Evolutionary conservation across 192 early-diverging fungal species (phyloP).

Genomic region (Umbelopsis sp.): DNA sequence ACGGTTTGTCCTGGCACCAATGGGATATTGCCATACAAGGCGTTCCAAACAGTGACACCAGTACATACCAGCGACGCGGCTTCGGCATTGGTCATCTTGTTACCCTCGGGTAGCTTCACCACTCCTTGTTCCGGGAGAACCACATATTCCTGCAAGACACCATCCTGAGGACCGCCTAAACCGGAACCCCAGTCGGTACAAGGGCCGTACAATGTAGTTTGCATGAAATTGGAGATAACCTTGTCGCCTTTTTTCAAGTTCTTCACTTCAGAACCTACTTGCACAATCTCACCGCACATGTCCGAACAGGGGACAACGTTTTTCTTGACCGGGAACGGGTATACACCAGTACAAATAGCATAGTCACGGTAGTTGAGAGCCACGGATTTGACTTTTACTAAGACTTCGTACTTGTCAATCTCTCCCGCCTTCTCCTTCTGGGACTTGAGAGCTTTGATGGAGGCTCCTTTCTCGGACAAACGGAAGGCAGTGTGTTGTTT

Average conservation of each 20-base stretch:
- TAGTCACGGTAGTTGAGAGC: constrained; percentile 26
- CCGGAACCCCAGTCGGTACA: background rate
- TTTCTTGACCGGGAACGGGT: background rate
- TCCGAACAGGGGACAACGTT: constrained; percentile 26
- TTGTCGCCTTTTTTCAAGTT: constrained; percentile 17
- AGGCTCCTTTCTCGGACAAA: background rate
- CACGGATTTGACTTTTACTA: constrained; percentile 14
- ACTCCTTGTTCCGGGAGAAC: background rate
- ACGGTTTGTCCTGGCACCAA: constrained; percentile 2
- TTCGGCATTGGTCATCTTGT: constrained; percentile 8
- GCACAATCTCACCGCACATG: constrained; percentile 5
- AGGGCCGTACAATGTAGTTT: constrained; percentile 3
- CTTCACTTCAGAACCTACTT: constrained; percentile 20
- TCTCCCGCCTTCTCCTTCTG: background rate
- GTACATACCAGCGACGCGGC: constrained; percentile 26
- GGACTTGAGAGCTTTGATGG: constrained; percentile 1
- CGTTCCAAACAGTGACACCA: constrained; percentile 26
- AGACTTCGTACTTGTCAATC: constrained; percentile 11
- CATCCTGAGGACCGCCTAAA: constrained; percentile 6
- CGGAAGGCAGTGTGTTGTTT: background rate
- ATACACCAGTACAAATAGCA: background rate
- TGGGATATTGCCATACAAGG: constrained; percentile 13
- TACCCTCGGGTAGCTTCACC: constrained; percentile 18
- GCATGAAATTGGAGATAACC: constrained; percentile 14
- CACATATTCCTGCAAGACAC: constrained; percentile 13